These are phyloP conservation scores for Prunus davidiana DNA, from an alignment of 306 rosid species.

Conservation along the genomic window DNA sequence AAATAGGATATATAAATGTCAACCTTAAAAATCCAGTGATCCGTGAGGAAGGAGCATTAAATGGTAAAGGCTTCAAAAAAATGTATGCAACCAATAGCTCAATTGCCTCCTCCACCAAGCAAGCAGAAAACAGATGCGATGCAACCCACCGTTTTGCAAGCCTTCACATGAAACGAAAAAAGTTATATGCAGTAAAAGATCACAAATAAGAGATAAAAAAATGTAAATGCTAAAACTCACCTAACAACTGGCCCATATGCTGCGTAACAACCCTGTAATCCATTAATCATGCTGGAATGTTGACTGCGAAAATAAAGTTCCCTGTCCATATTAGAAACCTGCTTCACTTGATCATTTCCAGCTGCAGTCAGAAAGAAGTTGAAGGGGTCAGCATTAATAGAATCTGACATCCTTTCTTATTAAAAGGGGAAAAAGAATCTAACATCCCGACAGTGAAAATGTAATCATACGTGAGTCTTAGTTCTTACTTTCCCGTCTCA, in stretches of 20 bases:
- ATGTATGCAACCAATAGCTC: constrained; percentile 86
- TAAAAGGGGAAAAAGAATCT: background rate
- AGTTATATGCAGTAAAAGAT: constrained; percentile 24
- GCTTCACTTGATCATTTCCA: constrained; percentile 49
- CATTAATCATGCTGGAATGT: constrained; percentile 91
- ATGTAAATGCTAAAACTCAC: constrained; percentile 37
- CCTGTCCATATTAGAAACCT: constrained; percentile 60
- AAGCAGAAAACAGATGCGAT: constrained; percentile 88
- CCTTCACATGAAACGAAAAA: constrained; percentile 44
- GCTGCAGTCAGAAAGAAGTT: constrained; percentile 43
- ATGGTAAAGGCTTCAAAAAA: constrained; percentile 81
- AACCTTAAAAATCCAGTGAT: constrained; percentile 87
- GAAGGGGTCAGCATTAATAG: constrained; percentile 21
- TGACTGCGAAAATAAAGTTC: constrained; percentile 65
- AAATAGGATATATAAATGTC: constrained; percentile 21
- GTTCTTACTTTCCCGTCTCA: constrained; percentile 58
- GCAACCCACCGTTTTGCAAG: constrained; percentile 96
- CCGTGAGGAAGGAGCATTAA: constrained; percentile 71
- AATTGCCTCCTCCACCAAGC: constrained; percentile 85
- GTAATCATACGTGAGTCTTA: constrained; percentile 7
- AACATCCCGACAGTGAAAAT: background rate
- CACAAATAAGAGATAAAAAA: constrained; percentile 13
- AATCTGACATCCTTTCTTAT: constrained; percentile 2
- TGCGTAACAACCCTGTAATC: constrained; percentile 71
- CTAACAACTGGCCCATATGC: constrained; percentile 81